Conservation (phyloP, 257 asterid species). For the Lantana camara region DNA sequence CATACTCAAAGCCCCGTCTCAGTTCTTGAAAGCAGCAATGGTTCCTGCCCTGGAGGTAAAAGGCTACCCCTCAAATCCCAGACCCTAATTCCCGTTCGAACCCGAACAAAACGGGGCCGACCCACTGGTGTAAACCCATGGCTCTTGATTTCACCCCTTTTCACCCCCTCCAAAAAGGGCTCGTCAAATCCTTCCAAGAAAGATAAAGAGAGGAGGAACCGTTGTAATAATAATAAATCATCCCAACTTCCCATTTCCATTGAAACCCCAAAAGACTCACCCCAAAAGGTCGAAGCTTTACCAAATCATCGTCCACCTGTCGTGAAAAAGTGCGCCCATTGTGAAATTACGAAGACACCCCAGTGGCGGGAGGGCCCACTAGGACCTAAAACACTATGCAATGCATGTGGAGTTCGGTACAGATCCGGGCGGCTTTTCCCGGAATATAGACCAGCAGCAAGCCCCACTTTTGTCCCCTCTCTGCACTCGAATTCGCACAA, state of each 20-base stretch:
- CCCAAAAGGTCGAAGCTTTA: not conserved
- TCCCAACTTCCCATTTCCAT: conserved; percentile 13
- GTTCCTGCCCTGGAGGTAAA: conserved; percentile 48
- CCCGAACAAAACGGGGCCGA: conserved; percentile 62
- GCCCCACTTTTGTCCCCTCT: conserved; percentile 72
- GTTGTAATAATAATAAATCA: not conserved
- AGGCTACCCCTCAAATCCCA: conserved; percentile 33
- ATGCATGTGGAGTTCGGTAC: conserved; percentile 85
- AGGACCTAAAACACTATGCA: conserved; percentile 81
- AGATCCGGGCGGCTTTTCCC: conserved; percentile 73
- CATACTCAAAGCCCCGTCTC: conserved; percentile 71
- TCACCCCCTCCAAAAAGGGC: conserved; percentile 35
- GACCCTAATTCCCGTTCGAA: conserved; percentile 43
- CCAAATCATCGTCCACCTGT: conserved; percentile 11
- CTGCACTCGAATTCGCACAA: conserved; percentile 64
- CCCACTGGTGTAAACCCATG: conserved; percentile 48
- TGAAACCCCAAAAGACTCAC: conserved; percentile 6
- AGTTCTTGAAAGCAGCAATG: conserved; percentile 69
- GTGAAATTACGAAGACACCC: conserved; percentile 70
- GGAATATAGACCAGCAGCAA: conserved; percentile 80
- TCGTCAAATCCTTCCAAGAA: conserved; percentile 32
- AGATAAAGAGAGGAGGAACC: conserved; percentile 36
- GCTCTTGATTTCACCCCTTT: conserved; percentile 43
- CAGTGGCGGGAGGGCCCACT: conserved; percentile 84
- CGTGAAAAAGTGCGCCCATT: conserved; percentile 65